phyloP scores from a whole-genome alignment of 805 yeast species.

The Candida ortonii region DNA sequence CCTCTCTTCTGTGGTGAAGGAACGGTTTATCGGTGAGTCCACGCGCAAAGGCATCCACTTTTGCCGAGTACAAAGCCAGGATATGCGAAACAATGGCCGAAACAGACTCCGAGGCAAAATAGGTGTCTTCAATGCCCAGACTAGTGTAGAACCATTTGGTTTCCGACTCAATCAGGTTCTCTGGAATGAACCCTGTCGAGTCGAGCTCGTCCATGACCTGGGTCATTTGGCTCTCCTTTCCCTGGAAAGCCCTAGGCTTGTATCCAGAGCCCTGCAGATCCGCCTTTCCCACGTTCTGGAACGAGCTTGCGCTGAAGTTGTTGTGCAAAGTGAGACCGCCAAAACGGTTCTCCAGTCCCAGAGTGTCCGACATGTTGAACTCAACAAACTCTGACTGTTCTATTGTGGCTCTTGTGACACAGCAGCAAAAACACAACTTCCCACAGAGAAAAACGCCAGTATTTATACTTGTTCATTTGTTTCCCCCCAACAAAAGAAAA shows the following conservation, averaged over 20 bases:
- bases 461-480: too few relatives aligned
- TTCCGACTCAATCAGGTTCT: conserved; percentile 77
- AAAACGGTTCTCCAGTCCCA: conserved; percentile 12
- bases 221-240: conserved; percentile 77
- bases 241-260: conserved; percentile 70
- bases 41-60: conserved; percentile 79
- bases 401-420: too few relatives aligned
- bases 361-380: too few relatives aligned
- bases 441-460: neutral
- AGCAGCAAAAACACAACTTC: too few relatives aligned
- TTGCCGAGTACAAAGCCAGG: conserved; percentile 87
- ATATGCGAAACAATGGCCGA: conserved; percentile 79
- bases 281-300: conserved; percentile 30
- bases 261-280: conserved; percentile 51
- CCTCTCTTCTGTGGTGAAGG: conserved; percentile 76
- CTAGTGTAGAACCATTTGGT: conserved; percentile 85
- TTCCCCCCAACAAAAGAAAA: neutral
- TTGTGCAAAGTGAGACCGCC: conserved; percentile 32
- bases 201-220: conserved; percentile 79
- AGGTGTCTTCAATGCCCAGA: conserved; percentile 88
- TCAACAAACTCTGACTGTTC: too few relatives aligned
- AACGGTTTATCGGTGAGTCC: conserved; percentile 51
- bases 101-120: conserved; percentile 82
- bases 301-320: conserved; percentile 35
- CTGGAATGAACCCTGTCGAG: conserved; percentile 86